Evolutionary conservation across 1,139 yeast genomes (phyloP), one percentile per base, ranked within the genome.

Genomic region (Candida buenavistaensis): DNA sequence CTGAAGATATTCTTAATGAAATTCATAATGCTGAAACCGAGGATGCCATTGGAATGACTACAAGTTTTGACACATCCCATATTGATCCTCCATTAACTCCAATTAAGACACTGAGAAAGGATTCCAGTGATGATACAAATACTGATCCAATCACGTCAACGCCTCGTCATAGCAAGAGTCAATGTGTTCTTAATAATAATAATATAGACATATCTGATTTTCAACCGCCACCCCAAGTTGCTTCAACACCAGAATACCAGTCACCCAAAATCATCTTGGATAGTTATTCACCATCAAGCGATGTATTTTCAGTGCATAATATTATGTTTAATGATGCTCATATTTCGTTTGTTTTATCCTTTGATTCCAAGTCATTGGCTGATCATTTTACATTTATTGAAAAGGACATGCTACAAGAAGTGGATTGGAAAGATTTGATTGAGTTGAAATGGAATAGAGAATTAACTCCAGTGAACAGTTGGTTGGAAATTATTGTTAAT

Each of bases 401-500:
- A 55, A 71, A 81, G 37, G 97, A 90, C 56, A 77, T 90, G 35
- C 58, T 90, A 23, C 75, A 79, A 36, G 96, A 88, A 48, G 75
- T 92, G 30, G 97, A 90, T 56, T 90, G 97, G 97, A 82, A 82
- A 52, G 96, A 88, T 48, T 68, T 90, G 35, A 72, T 90, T 36
- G 94, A 88, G 48, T 63, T 86, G 45, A 74, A 79, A 39, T 85
- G 95, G 89, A 76, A 76, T 43, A 75, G 76, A 40, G 78, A 79
- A 27, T 62, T 85, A 29, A 73, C 72, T 2, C 83, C 90, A 0
- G 82, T 82, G n/a, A 82, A 80, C 44, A 84, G 94, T 52, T 92
- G 98, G 98, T 64, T 89, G 19, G 85, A 82, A 47, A 72, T 87
- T 23, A 65, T 90, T 32, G 77, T 83, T 1, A 78, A 80, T 46